These are phyloP conservation scores for Termitomyces heimii DNA, from an alignment of 768 basidiomycete genomes.

Conservation along the genomic window DNA sequence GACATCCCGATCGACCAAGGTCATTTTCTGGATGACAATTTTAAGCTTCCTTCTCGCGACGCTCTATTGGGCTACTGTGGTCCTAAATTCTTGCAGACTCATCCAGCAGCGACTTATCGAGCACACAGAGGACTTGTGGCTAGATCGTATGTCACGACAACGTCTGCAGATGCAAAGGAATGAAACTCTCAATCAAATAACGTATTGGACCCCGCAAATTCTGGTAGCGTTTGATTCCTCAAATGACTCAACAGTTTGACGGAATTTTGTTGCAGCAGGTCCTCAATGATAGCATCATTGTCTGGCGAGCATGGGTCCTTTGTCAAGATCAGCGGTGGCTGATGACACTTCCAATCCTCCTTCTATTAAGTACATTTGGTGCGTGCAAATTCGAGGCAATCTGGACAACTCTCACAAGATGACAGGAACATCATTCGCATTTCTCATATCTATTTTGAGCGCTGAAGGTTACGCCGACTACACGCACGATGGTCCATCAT, in stretches of 20 bases:
- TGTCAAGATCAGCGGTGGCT: conserved; percentile 1
- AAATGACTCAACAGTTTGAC: neutral
- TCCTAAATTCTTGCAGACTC: neutral
- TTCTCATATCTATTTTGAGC: neutral
- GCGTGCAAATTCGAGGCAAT: neutral
- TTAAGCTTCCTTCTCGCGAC: conserved; percentile 1
- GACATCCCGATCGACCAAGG: neutral
- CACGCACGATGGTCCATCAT: neutral
- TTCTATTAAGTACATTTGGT: neutral
- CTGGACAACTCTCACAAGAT: neutral
- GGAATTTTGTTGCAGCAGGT: neutral
- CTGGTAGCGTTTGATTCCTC: neutral
- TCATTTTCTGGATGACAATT: neutral
- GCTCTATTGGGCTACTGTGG: neutral
- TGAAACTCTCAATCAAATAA: neutral
- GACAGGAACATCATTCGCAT: neutral
- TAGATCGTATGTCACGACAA: neutral
- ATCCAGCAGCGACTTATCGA: neutral
- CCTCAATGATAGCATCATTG: conserved; percentile 2
- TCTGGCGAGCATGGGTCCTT: conserved; percentile 5
- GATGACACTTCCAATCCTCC: neutral
- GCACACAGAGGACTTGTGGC: neutral
- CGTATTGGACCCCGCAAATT: conserved; percentile 1
- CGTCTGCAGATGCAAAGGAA: conserved; percentile 1
- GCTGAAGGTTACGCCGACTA: neutral